Percentiles rank a stretch among this genome's conserved stretches.
Conservation (phyloP, 176 grass and related monocot genomes). For the sorghum (Sorghum bicolor) region DNA sequence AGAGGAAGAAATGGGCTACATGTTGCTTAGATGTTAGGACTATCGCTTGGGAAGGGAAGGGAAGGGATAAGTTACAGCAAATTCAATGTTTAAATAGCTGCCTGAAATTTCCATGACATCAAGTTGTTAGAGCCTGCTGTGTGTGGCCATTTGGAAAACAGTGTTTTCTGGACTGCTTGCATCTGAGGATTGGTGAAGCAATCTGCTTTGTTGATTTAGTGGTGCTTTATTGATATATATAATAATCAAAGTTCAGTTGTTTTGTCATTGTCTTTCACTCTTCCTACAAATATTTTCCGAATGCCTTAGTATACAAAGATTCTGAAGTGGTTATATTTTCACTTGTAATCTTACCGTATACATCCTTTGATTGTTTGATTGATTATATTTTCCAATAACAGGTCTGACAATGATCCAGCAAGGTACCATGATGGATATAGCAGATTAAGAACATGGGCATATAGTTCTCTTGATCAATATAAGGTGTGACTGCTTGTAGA, state of each 20-base stretch:
- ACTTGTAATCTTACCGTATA: background rate
- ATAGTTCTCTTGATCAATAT: slow-evolving; percentile 95
- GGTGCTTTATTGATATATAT: background rate
- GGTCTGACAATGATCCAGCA: slow-evolving; percentile 60
- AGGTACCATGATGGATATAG: slow-evolving; percentile 76
- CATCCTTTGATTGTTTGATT: slow-evolving; percentile 32
- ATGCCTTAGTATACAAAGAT: background rate
- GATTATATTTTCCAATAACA: slow-evolving; percentile 26
- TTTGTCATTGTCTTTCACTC: background rate
- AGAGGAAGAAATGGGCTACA: background rate
- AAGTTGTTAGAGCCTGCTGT: background rate
- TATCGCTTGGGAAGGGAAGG: background rate
- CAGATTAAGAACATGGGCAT: slow-evolving; percentile 87
- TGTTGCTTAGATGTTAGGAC: background rate
- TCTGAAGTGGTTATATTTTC: background rate
- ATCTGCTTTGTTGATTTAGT: background rate
- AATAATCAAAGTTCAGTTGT: slow-evolving; percentile 15
- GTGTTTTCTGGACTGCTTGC: background rate
- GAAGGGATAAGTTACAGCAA: background rate
- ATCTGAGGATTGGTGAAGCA: background rate
- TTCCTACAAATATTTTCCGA: background rate
- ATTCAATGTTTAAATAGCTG: background rate
- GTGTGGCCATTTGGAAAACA: background rate
- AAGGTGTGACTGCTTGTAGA: slow-evolving; percentile 56
- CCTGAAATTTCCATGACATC: background rate